Percentiles rank a stretch among this genome's conserved stretches.
Conservation (phyloP, 2,329 filamentous ascomycete genomes). For the Pseudogymnoascus verrucosus region DNA sequence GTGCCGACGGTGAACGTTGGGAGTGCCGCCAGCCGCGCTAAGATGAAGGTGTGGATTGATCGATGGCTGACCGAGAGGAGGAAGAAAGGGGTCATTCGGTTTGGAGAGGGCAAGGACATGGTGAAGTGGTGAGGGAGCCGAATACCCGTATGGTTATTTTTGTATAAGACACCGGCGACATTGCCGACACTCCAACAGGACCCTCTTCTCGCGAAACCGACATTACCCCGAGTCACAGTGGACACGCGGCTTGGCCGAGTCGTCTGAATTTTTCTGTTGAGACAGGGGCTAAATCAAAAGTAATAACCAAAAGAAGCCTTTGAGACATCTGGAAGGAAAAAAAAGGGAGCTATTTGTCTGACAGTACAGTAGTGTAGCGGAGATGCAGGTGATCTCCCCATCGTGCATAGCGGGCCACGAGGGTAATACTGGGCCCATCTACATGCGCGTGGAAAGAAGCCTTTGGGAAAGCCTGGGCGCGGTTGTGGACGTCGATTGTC, state of each 20-base stretch:
- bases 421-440: neutral
- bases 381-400: neutral
- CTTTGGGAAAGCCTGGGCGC: neutral
- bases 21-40: slow-evolving; percentile 45
- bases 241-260: neutral
- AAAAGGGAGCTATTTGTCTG: neutral
- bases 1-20: slow-evolving; percentile 87
- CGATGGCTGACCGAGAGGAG: slow-evolving; percentile 52
- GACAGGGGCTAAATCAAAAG: neutral
- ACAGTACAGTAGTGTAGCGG: neutral
- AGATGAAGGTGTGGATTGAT: slow-evolving; percentile 60
- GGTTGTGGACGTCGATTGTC: neutral
- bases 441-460: neutral
- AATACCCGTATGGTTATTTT: neutral
- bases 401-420: neutral
- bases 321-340: neutral
- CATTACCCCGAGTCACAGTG: neutral
- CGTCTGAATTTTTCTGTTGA: neutral
- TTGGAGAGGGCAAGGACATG: slow-evolving; percentile 23
- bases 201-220: neutral
- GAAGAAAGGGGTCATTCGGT: slow-evolving; percentile 42
- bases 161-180: neutral
- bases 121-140: slow-evolving; percentile 21
- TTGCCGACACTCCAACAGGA: neutral
- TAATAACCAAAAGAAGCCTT: neutral